These are phyloP conservation scores for Acanthamoeba quina DNA, from an alignment of 208 protist species.

Conservation along the genomic window DNA sequence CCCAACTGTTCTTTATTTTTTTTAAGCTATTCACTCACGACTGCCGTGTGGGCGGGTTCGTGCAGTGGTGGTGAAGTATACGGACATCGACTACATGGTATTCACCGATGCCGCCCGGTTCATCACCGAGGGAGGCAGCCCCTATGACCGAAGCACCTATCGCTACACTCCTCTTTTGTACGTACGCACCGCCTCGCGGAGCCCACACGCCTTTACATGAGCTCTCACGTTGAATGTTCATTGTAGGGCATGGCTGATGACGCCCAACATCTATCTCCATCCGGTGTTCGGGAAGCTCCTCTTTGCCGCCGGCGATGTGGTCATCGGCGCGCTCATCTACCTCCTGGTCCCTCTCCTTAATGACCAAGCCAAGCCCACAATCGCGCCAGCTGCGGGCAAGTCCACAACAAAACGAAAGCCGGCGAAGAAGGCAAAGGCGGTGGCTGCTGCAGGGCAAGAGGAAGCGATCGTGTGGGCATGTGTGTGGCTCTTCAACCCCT, in stretches of 20 bases:
- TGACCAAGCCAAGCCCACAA: not conserved
- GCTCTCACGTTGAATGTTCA: not conserved
- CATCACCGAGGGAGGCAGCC: slow-evolving; percentile 84
- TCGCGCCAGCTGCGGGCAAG: not conserved
- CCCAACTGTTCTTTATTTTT: not conserved
- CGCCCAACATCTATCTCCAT: slow-evolving; percentile 86
- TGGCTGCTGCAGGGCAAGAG: not conserved
- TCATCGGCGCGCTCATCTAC: slow-evolving; percentile 84
- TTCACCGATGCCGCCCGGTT: slow-evolving; percentile 89
- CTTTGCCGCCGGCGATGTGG: slow-evolving; percentile 86
- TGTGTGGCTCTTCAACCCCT: slow-evolving; percentile 89
- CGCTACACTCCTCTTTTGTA: slow-evolving; percentile 90
- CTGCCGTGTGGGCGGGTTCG: not conserved
- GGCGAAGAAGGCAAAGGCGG: not conserved
- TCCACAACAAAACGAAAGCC: not conserved
- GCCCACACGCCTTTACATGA: not conserved
- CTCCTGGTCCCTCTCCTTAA: slow-evolving; percentile 70
- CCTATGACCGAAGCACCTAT: slow-evolving; percentile 89
- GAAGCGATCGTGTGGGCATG: slow-evolving; percentile 25
- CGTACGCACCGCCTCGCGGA: not conserved
- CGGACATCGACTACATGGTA: slow-evolving; percentile 88
- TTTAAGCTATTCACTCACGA: not conserved
- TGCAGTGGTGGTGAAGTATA: slow-evolving; percentile 80
- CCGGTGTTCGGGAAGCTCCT: slow-evolving; percentile 89
- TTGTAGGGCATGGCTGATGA: slow-evolving; percentile 82